A percentile compares a stretch with the other conserved stretches of the same genome.
These are phyloP conservation scores for Astrothelium macrocarpum DNA, from an alignment of 495 filamentous ascomycete genomes.

Conservation along the genomic window DNA sequence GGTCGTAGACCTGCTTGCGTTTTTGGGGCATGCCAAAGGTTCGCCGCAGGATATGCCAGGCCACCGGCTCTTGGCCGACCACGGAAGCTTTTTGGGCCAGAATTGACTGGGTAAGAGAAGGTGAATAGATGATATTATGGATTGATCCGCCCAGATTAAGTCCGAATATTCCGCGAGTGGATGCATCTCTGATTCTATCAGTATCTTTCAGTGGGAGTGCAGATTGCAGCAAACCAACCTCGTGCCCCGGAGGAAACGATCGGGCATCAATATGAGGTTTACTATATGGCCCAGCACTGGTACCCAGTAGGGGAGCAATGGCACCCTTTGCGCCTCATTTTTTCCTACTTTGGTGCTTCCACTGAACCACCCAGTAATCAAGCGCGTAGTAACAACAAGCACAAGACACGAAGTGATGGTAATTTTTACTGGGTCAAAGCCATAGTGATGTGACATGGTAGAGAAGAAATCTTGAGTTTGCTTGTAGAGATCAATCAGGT, in stretches of 20 bases:
- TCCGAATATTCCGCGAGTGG: slow-evolving; percentile 40
- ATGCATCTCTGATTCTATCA: slow-evolving; percentile 28
- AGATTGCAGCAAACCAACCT: slow-evolving; percentile 29
- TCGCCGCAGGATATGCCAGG: slow-evolving; percentile 37
- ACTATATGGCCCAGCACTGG: slow-evolving; percentile 47
- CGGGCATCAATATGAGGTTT: slow-evolving; percentile 38
- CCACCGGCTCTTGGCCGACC: slow-evolving; percentile 27
- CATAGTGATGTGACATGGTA: background rate
- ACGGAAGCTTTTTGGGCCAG: slow-evolving; percentile 32
- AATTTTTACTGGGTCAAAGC: background rate
- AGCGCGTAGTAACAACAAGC: slow-evolving; percentile 18
- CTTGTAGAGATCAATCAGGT: background rate
- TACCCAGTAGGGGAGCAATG: slow-evolving; percentile 48
- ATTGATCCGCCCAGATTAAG: slow-evolving; percentile 42
- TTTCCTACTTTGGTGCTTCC: slow-evolving; percentile 1
- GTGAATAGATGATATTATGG: slow-evolving; percentile 43
- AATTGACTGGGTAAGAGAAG: slow-evolving; percentile 39
- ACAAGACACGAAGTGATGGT: slow-evolving; percentile 8
- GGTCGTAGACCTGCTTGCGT: slow-evolving; percentile 28
- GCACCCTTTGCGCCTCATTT: slow-evolving; percentile 27
- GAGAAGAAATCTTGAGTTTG: background rate
- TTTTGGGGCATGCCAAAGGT: slow-evolving; percentile 41
- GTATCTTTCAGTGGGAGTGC: background rate
- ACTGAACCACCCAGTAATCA: slow-evolving; percentile 13
- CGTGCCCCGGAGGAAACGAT: slow-evolving; percentile 33